A percentile compares a stretch with the other conserved stretches of the same genome.
Conservation (phyloP, 805 yeast genomes). For the Ogataea nitratoaversa region DNA sequence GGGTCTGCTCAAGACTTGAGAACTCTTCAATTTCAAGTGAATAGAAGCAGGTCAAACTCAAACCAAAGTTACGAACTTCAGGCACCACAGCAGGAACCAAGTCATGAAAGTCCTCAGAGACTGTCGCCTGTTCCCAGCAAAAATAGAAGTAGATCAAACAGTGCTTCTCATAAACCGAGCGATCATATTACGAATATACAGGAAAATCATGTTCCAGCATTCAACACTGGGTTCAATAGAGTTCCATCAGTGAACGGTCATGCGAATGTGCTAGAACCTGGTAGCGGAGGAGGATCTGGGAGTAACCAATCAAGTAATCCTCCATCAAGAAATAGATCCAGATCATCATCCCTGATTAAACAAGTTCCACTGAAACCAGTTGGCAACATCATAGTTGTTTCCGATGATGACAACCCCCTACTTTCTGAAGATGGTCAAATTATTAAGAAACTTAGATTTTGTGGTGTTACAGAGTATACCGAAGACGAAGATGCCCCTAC, state of each 20-base stretch:
- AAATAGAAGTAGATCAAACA: constrained; percentile 23
- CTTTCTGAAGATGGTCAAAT: constrained; percentile 16
- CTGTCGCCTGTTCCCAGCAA: constrained; percentile 11
- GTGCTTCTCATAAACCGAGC: constrained; percentile 22
- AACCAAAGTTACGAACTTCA: constrained; percentile 13
- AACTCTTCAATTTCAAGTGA: constrained; percentile 10
- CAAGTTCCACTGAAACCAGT: constrained; percentile 7
- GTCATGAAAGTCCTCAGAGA: constrained; percentile 5
- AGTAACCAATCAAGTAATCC: neutral
- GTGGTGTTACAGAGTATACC: constrained; percentile 47
- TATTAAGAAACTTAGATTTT: constrained; percentile 45
- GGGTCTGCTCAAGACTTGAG: constrained; percentile 17
- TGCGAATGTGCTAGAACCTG: neutral
- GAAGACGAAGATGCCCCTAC: constrained; percentile 56
- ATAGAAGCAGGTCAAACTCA: constrained; percentile 28
- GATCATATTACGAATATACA: constrained; percentile 16
- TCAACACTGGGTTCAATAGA: neutral
- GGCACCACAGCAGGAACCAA: neutral
- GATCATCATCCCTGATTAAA: constrained; percentile 21
- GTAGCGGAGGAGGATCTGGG: neutral
- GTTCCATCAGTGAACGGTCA: neutral
- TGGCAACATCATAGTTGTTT: constrained; percentile 24
- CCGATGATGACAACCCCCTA: constrained; percentile 11
- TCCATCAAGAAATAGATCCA: constrained; percentile 8
- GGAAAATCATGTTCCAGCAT: constrained; percentile 7